Conservation (phyloP, 2,329 filamentous ascomycete genomes). For the Cryphonectria naterciae region DNA sequence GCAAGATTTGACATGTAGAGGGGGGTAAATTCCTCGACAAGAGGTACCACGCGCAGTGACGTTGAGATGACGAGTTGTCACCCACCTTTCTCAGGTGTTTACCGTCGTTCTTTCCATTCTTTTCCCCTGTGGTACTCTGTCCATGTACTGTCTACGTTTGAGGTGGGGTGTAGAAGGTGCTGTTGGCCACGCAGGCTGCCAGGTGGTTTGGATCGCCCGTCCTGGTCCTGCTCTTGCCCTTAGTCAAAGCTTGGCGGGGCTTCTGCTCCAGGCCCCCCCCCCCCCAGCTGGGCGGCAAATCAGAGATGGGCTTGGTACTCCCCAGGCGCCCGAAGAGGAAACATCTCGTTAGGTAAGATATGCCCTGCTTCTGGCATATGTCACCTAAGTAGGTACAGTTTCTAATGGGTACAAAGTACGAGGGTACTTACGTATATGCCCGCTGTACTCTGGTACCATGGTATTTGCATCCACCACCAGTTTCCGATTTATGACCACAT, state of each 20-base stretch:
- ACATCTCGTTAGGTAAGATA: conserved; percentile 7
- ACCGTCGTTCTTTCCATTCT: background rate
- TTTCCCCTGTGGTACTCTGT: background rate
- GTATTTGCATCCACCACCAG: background rate
- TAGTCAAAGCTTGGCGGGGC: background rate
- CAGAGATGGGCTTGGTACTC: background rate
- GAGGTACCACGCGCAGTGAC: conserved; percentile 6
- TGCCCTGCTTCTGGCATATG: background rate
- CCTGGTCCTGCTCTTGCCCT: background rate
- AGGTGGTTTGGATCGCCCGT: background rate
- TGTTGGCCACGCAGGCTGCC: background rate
- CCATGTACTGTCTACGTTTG: background rate
- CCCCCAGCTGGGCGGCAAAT: background rate
- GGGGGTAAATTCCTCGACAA: background rate
- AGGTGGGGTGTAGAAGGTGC: background rate
- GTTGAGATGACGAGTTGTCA: conserved; percentile 2
- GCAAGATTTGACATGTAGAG: background rate
- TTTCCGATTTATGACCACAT: background rate
- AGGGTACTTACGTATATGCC: background rate
- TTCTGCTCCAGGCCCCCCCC: background rate
- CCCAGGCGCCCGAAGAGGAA: background rate
- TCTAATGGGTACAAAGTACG: background rate
- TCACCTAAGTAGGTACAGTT: background rate
- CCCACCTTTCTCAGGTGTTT: background rate
- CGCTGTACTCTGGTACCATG: background rate